Evolutionary conservation across 1,139 yeast genomes (phyloP).

Genomic region (Suhomyces ambrosiae): DNA sequence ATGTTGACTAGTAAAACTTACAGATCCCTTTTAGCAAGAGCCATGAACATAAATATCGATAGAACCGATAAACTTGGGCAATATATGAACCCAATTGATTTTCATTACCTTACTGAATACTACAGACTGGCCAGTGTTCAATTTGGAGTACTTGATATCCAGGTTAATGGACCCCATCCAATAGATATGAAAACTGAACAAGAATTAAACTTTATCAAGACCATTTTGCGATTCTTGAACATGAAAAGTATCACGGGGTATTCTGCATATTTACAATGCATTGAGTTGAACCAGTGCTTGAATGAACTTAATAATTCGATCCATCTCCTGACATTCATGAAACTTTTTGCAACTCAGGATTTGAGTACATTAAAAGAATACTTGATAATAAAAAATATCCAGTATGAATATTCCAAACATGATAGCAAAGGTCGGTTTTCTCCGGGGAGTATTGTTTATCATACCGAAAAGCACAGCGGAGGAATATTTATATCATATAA

Average conservation of each 20-base stretch:
- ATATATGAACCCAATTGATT: slow-evolving; percentile 12
- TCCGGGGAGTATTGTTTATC: slow-evolving; percentile 1
- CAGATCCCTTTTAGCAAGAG: not conserved
- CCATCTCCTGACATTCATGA: slow-evolving; percentile 8
- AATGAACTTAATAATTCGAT: slow-evolving; percentile 16
- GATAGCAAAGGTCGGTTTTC: not conserved
- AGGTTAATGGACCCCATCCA: not conserved
- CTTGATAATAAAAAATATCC: not conserved
- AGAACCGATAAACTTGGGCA: not conserved
- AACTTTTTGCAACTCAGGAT: slow-evolving; percentile 1
- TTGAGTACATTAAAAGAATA: not conserved
- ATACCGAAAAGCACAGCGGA: not conserved
- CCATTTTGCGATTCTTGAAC: slow-evolving; percentile 8
- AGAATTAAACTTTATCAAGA: slow-evolving; percentile 3
- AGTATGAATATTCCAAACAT: not conserved
- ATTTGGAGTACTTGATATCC: not conserved
- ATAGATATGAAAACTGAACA: slow-evolving; percentile 5
- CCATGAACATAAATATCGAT: not conserved
- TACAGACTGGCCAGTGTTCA: slow-evolving; percentile 5
- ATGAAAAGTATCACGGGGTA: slow-evolving; percentile 15
- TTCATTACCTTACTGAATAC: slow-evolving; percentile 16
- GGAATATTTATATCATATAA: not conserved
- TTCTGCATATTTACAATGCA: not conserved
- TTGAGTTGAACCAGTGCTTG: not conserved
- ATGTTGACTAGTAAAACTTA: slow-evolving; percentile 1